These are phyloP conservation scores for Vaccinium darrowii DNA, from an alignment of 148 eudicot genomes.

Conservation along the genomic window DNA sequence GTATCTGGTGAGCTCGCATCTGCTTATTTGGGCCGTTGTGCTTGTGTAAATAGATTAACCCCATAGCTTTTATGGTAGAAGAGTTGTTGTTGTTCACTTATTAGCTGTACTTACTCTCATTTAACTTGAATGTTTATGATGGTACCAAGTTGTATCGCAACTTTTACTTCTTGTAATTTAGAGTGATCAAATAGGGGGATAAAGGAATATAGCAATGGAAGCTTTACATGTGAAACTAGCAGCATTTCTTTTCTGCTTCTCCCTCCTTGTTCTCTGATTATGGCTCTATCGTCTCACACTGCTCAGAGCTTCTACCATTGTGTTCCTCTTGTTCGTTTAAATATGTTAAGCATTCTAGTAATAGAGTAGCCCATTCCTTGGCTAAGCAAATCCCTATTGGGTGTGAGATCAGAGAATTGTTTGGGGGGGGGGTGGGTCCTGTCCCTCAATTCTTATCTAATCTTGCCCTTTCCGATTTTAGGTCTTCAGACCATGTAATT, in stretches of 20 bases:
- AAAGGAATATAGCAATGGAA: conserved; percentile 3
- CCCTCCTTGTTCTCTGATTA: background rate
- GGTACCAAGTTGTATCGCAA: conserved; percentile 9
- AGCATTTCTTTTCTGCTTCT: conserved; percentile 1
- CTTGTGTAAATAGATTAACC: conserved; percentile 28
- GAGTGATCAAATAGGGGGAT: conserved; percentile 9
- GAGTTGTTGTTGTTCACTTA: background rate
- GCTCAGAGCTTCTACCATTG: too few species aligned
- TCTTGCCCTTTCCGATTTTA: too few species aligned
- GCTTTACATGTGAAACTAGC: background rate
- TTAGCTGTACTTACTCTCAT: background rate
- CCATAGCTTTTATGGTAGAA: conserved; percentile 8
- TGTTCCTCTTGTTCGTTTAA: too few species aligned
- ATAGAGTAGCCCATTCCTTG: too few species aligned
- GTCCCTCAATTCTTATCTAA: too few species aligned
- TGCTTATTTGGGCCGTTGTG: background rate
- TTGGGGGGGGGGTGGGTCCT: too few species aligned
- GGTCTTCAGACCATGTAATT: too few species aligned
- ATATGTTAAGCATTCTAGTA: too few species aligned
- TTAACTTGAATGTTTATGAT: background rate
- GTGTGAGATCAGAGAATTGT: too few species aligned
- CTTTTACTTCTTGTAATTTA: conserved; percentile 11
- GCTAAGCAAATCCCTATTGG: too few species aligned
- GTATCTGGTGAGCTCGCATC: conserved; percentile 14
- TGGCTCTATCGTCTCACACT: too few species aligned